Conservation (phyloP, 768 basidiomycete genomes). For the Leccinellum rugosiceps region DNA sequence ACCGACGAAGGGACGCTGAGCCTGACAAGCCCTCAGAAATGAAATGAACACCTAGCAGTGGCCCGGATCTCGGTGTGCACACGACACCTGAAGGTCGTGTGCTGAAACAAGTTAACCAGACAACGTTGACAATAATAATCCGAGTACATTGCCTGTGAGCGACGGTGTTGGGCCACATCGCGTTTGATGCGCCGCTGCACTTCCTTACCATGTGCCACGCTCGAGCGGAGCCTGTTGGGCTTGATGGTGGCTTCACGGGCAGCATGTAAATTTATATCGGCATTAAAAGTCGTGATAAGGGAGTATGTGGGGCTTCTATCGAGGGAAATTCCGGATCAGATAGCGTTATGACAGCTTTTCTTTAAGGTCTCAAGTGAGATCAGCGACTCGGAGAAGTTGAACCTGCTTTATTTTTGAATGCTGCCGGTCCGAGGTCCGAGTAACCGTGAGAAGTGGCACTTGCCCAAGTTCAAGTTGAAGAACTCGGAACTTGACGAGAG, state of each 20-base stretch:
- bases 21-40: background rate
- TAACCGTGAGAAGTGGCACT: background rate
- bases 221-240: background rate
- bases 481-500: background rate
- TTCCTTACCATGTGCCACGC: background rate
- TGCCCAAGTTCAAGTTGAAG: too few relatives aligned
- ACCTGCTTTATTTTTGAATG: background rate
- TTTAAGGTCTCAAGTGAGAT: background rate
- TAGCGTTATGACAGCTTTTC: background rate
- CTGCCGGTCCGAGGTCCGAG: background rate
- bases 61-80: background rate
- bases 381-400: background rate
- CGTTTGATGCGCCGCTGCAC: background rate
- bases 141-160: background rate
- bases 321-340: background rate
- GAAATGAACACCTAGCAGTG: background rate
- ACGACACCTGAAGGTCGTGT: background rate
- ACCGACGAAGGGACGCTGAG: background rate
- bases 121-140: background rate
- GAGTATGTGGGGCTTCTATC: background rate
- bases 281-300: background rate
- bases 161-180: background rate
- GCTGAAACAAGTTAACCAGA: background rate
- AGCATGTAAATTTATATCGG: background rate
- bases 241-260: background rate